phyloP scores from a whole-genome alignment of 176 grass and related monocot species.

The Bothriochloa decipiens region DNA sequence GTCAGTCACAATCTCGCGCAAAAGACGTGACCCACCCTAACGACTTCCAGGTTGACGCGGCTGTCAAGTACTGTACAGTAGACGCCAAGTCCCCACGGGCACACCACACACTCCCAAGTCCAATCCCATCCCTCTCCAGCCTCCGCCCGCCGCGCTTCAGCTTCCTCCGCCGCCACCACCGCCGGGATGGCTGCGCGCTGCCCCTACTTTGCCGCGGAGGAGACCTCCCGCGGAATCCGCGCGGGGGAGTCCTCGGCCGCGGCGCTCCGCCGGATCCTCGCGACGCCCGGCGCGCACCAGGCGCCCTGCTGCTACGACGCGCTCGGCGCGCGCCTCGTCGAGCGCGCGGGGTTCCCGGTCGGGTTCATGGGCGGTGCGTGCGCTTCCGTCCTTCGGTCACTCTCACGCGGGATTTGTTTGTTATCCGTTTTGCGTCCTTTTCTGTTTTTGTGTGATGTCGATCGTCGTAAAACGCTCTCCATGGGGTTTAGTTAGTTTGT shows the following conservation, averaged over 20 bases:
- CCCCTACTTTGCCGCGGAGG: conserved; percentile 47
- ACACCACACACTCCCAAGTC: not conserved
- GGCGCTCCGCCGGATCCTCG: conserved; percentile 70
- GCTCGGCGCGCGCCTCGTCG: conserved; percentile 79
- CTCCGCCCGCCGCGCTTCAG: not conserved
- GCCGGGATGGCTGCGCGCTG: conserved; percentile 30
- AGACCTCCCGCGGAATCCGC: conserved; percentile 23
- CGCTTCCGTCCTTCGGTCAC: not conserved
- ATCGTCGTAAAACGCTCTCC: not conserved
- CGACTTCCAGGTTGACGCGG: too few relatives aligned
- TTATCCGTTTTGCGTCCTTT: too few relatives aligned
- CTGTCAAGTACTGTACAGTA: not conserved
- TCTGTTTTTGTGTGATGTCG: not conserved
- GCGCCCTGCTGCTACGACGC: conserved; percentile 92
- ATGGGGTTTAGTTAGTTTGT: conserved; percentile 16
- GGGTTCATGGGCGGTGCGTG: conserved; percentile 85
- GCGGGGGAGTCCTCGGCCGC: conserved; percentile 46
- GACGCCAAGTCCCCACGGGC: not conserved
- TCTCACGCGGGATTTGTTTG: not conserved
- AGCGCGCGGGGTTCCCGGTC: conserved; percentile 72
- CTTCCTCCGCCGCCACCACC: not conserved
- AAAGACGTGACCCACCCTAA: too few relatives aligned
- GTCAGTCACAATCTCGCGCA: too few relatives aligned
- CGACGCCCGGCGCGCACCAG: conserved; percentile 72
- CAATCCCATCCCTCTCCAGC: not conserved